These are phyloP conservation scores for Coniochaeta sp. DNA, from an alignment of 2,329 filamentous ascomycete genomes.

Conservation along the genomic window DNA sequence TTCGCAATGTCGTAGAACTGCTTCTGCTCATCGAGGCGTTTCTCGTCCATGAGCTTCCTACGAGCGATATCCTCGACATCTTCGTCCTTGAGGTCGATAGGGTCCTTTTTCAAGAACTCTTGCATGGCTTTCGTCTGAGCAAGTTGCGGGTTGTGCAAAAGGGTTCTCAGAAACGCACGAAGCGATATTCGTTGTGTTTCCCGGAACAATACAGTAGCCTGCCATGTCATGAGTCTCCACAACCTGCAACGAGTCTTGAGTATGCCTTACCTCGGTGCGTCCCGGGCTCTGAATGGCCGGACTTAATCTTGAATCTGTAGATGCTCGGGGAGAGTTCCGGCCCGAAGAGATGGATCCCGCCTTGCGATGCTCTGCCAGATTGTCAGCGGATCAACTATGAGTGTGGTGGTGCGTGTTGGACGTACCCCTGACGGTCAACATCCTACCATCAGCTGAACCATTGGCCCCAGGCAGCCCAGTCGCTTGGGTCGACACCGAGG, in stretches of 20 bases:
- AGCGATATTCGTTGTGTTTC: conserved; percentile 89
- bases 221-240: conserved; percentile 3
- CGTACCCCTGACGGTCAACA: conserved; percentile 34
- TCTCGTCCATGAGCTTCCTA: conserved; percentile 77
- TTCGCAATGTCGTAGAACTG: conserved; percentile 93
- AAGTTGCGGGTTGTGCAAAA: conserved; percentile 78
- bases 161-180: conserved; percentile 78
- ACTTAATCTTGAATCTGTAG: conserved; percentile 31
- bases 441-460: conserved; percentile 19
- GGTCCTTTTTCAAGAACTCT: conserved; percentile 72
- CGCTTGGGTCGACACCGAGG: conserved; percentile 66
- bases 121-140: conserved; percentile 75
- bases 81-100: conserved; percentile 68
- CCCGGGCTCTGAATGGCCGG: conserved; percentile 19
- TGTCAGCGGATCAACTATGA: neutral
- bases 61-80: conserved; percentile 74
- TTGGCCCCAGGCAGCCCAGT: conserved; percentile 26
- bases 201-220: conserved; percentile 58
- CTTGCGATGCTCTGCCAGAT: conserved; percentile 23
- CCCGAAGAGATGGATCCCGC: conserved; percentile 27
- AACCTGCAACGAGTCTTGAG: neutral
- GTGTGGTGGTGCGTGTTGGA: neutral
- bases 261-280: conserved; percentile 13
- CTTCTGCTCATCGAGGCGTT: conserved; percentile 84
- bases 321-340: conserved; percentile 32